phyloP scores from a whole-genome alignment of 805 yeast species.

The Yamadazyma ubonensis region DNA sequence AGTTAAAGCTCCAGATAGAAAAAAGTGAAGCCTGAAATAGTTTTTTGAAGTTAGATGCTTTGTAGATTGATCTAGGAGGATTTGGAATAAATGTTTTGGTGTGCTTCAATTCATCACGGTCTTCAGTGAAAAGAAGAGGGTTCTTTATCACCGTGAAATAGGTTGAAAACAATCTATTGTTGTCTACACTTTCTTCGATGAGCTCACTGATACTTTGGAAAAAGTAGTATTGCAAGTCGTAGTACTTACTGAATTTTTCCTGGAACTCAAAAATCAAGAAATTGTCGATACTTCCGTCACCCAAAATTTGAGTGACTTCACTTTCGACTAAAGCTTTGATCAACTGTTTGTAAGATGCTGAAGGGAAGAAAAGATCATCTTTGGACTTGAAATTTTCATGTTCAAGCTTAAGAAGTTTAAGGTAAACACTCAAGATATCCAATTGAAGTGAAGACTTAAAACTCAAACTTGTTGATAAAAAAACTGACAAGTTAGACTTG shows the following conservation, averaged over 20 bases:
- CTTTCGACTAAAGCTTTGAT: conserved; percentile 30
- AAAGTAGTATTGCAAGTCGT: conserved; percentile 79
- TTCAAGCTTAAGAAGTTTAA: conserved; percentile 59
- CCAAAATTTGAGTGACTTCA: conserved; percentile 35
- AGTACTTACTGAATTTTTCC: conserved; percentile 51
- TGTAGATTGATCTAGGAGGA: conserved; percentile 38
- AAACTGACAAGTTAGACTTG: conserved; percentile 43
- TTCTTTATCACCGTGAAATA: conserved; percentile 37
- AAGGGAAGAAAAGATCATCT: conserved; percentile 64
- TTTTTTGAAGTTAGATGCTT: conserved; percentile 49
- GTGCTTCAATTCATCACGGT: conserved; percentile 31
- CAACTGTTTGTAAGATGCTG: conserved; percentile 45
- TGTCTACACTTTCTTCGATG: conserved; percentile 22
- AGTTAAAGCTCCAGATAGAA: conserved; percentile 49
- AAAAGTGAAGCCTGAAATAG: conserved; percentile 74
- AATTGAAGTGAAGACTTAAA: conserved; percentile 52
- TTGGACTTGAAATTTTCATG: conserved; percentile 47
- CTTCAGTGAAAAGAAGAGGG: conserved; percentile 21
- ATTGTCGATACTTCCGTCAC: conserved; percentile 50
- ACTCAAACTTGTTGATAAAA: conserved; percentile 41
- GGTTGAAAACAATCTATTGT: conserved; percentile 34
- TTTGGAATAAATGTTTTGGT: conserved; percentile 27
- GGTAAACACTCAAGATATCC: conserved; percentile 51
- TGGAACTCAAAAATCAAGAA: conserved; percentile 55
- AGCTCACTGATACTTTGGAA: conserved; percentile 46